Percentiles rank a stretch among this genome's conserved stretches.
Evolutionary conservation across 208 protist species (phyloP).

Genomic region (Leptomonas seymouri): DNA sequence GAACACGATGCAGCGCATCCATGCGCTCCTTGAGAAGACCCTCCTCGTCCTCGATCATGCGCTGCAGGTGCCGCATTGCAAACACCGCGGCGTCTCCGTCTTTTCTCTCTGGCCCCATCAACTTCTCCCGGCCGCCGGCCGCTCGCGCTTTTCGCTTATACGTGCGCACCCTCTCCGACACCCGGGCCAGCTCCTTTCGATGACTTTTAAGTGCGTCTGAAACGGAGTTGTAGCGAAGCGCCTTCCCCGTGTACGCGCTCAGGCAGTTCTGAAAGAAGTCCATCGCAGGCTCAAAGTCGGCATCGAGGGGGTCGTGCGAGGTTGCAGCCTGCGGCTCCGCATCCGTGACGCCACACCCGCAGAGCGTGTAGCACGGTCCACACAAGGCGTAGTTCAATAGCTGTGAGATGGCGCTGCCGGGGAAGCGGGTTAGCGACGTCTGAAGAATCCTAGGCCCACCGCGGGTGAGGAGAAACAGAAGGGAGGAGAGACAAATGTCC

Average conservation of each 20-base stretch:
- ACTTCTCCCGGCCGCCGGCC: neutral
- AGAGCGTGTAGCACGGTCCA: conserved; percentile 40
- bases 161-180: conserved; percentile 4
- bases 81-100: neutral
- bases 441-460: conserved; percentile 15
- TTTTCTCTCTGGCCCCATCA: neutral
- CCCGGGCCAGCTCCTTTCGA: conserved; percentile 9
- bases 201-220: conserved; percentile 31
- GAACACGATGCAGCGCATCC: neutral
- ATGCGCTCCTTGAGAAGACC: conserved; percentile 9
- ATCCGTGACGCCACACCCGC: conserved; percentile 27
- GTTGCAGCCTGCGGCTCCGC: conserved; percentile 22
- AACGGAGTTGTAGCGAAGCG: conserved; percentile 43
- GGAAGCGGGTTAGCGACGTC: neutral
- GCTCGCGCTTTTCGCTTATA: neutral
- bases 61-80: conserved; percentile 15
- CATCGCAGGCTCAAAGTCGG: conserved; percentile 15
- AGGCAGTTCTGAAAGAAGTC: conserved; percentile 25
- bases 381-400: conserved; percentile 37
- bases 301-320: neutral
- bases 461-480: conserved; percentile 30
- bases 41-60: conserved; percentile 31
- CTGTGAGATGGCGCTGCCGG: neutral
- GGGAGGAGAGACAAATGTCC: conserved; percentile 38
- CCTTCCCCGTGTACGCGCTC: conserved; percentile 25